Base-by-base conservation (phyloP, 2,329 filamentous ascomycete genomes). In the Graphilbum fragrans region DNA sequence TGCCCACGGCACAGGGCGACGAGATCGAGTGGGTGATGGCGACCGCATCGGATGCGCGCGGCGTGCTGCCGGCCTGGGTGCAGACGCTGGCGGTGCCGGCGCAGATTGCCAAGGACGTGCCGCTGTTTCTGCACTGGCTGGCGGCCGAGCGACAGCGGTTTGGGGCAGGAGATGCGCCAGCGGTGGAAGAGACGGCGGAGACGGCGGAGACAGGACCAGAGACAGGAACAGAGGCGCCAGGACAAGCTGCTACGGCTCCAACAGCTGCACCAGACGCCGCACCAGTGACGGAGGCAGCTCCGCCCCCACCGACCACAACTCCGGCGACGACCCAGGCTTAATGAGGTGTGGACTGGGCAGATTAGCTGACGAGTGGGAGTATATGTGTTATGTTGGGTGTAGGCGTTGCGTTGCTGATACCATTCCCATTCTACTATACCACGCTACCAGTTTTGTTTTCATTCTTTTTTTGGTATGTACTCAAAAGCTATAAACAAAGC, bases 11-110 rank as follows among this genome's bases (percentile, higher is more conserved):
- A 7, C 6, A n/a, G 5, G 14, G 16, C 10, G 10, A n/a, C 10
- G 29, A n/a, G 29, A 32, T 84, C 37, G 77, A 82, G 57, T 92
- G 84, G 84, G 64, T 80, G 44, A 88, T 90, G 81, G 81, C 76
- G 9, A 88, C 83, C 10, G 72, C 78, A 11, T 82, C 77, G 45
- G 74, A 88, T 55, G 83, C 83, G 0, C 68, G 69, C 41, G 84
- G 84, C 0, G 58, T 69, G 22, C 52, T 88, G 42, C 84, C 84
- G 1, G 64, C 69, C 55, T 77, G 68, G 64, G 55, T 81, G 49
- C 82, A 87, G 64, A 77, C 74, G 46, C 52, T 73, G 55, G 74
- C 71, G 4, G 65, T 84, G 38, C 73, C 78, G 2, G 69, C 67
- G 2, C 68, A 73, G 45, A 67, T 87, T 38, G 73, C 74, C 17